Conservation (phyloP, 2,329 filamentous ascomycete genomes). For the Colletotrichum tabaci region DNA sequence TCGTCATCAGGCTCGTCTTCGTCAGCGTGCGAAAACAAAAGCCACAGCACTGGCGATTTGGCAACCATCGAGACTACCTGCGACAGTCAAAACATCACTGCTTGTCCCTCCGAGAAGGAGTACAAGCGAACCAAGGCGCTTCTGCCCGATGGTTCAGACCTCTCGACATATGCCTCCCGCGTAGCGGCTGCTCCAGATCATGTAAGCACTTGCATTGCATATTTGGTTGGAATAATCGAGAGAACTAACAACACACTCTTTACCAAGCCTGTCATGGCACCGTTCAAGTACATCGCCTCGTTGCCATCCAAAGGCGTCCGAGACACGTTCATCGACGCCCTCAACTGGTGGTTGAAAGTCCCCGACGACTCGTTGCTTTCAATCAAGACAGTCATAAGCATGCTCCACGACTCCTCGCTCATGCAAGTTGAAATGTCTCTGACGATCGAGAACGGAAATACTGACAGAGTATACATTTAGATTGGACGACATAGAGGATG, state of each 20-base stretch:
- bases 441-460: not conserved
- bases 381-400: constrained; percentile 12
- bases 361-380: not conserved
- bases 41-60: not conserved
- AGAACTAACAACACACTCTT: not conserved
- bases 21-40: not conserved
- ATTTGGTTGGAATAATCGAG: not conserved
- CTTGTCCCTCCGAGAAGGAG: not conserved
- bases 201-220: not conserved
- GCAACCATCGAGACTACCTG: not conserved
- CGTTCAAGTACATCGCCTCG: constrained; percentile 6
- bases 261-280: not conserved
- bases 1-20: not conserved
- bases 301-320: constrained; percentile 24
- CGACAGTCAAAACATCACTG: not conserved
- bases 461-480: not conserved
- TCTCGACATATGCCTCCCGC: not conserved
- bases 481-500: constrained; percentile 89
- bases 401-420: constrained; percentile 22
- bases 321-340: not conserved
- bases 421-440: not conserved
- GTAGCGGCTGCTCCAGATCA: constrained; percentile 5
- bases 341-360: constrained; percentile 19
- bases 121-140: not conserved
- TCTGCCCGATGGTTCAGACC: not conserved